phyloP scores from a whole-genome alignment of 2,329 filamentous ascomycete species.

The Zelopaecilomyces penicillatus region DNA sequence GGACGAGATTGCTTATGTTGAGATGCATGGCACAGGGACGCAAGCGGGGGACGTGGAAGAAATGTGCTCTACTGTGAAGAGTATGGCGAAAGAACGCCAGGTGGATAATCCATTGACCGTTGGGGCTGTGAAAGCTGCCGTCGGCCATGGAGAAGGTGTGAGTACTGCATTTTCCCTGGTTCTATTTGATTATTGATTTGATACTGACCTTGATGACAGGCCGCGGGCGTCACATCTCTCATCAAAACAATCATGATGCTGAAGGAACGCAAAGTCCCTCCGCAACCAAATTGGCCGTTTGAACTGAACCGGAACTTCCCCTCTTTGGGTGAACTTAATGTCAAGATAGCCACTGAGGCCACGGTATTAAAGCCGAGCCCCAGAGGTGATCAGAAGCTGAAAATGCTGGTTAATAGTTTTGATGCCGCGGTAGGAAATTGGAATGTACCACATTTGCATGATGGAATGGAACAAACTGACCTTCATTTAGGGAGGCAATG shows the following conservation, averaged over 20 bases:
- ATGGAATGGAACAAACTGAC: neutral
- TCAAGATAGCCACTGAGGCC: neutral
- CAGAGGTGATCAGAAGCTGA: neutral
- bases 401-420: conserved; percentile 1
- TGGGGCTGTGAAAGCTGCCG: conserved; percentile 53
- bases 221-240: conserved; percentile 30
- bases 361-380: neutral
- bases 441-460: neutral
- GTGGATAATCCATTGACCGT: conserved; percentile 46
- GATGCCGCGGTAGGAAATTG: neutral
- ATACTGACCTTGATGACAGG: neutral
- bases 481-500: neutral
- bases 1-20: conserved; percentile 68
- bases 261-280: conserved; percentile 32
- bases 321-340: conserved; percentile 26
- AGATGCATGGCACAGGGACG: conserved; percentile 84
- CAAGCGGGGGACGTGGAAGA: conserved; percentile 76
- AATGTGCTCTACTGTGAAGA: conserved; percentile 63
- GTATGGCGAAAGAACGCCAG: conserved; percentile 40
- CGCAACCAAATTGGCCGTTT: conserved; percentile 9
- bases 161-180: neutral
- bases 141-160: conserved; percentile 50
- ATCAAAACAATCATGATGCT: conserved; percentile 33
- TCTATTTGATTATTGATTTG: no score
- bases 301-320: conserved; percentile 27